Evolutionary conservation across 768 basidiomycete species (phyloP), one percentile per base, ranked within the genome.

Genomic region (Solioccasus polychromus): DNA sequence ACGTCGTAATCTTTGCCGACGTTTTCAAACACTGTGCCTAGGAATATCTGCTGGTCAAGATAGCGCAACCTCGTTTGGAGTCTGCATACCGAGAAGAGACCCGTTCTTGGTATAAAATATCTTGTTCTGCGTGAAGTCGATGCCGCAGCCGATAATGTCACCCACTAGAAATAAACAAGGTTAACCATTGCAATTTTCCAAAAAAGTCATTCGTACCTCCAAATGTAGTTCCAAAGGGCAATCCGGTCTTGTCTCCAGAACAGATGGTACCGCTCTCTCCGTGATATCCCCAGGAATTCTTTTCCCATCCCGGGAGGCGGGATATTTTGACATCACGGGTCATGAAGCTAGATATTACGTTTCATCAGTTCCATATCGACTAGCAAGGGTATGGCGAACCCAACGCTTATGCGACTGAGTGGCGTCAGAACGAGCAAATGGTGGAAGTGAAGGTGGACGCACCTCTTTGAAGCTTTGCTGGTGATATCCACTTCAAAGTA

Each of bases 61-160:
- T 28, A 51, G 43, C 25, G 34, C n/a, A n/a, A 24, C 34, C 12
- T 3, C 23, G 36, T 10, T 39, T 38, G 26, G 32, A 24, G 24
- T 12, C 14, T 17, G 31, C 54, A 19, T 58, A 86, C 88, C 83
- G 35, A 92, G 72, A 51, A 82, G 73, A 14, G 71, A 64, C 11
- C 91, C 89, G 48, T 95, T 95, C 71, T 88, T 92, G 24, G 93
- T 96, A 63, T 85, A 96, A 67, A 97, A 96, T 1, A 82, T 83
- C 44, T 77, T 75, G 46, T 88, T 76, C 17, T 77, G 80, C 35
- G 82, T 83, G 60, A 92, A 96, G 66, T 97, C 92, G 47, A 98
- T 76, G 1, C 95, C 95, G 58, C 92, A 95, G 10, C 95, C 95
- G 48, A 99, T 77, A 20, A 85, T 69, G 62, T 99, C 95, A 8